These are phyloP conservation scores for Russula sp. DNA, from an alignment of 768 basidiomycete genomes.

Conservation along the genomic window DNA sequence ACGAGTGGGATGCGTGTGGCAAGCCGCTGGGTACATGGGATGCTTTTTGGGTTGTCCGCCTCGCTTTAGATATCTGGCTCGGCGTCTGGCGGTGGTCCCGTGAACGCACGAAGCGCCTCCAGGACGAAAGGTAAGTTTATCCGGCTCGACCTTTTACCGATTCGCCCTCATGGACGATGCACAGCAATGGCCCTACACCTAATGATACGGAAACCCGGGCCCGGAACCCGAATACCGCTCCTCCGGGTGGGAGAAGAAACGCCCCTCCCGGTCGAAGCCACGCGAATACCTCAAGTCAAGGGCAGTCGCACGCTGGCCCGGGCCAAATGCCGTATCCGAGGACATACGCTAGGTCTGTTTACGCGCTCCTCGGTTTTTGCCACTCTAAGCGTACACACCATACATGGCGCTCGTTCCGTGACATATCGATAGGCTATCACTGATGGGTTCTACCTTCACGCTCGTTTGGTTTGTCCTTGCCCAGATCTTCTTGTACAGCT, in stretches of 20 bases:
- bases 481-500: constrained; percentile 74
- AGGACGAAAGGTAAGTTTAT: constrained; percentile 20
- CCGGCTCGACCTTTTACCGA: background rate
- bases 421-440: constrained; percentile 43
- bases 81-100: constrained; percentile 51
- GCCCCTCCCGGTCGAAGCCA: background rate
- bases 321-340: constrained; percentile 17
- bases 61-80: constrained; percentile 42
- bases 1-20: constrained; percentile 59
- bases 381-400: background rate
- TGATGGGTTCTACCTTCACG: constrained; percentile 64
- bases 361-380: background rate
- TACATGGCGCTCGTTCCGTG: background rate
- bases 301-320: background rate
- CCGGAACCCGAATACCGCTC: background rate
- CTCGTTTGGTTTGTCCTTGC: constrained; percentile 79
- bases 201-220: constrained; percentile 5
- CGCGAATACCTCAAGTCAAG: background rate
- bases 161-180: background rate
- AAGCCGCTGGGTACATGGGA: constrained; percentile 66
- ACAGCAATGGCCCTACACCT: background rate
- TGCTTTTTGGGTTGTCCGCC: constrained; percentile 55
- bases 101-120: constrained; percentile 25
- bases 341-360: constrained; percentile 19
- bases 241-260: constrained; percentile 10